phyloP scores from a whole-genome alignment of 495 filamentous ascomycete genomes.

The Amniculicola lignicola region DNA sequence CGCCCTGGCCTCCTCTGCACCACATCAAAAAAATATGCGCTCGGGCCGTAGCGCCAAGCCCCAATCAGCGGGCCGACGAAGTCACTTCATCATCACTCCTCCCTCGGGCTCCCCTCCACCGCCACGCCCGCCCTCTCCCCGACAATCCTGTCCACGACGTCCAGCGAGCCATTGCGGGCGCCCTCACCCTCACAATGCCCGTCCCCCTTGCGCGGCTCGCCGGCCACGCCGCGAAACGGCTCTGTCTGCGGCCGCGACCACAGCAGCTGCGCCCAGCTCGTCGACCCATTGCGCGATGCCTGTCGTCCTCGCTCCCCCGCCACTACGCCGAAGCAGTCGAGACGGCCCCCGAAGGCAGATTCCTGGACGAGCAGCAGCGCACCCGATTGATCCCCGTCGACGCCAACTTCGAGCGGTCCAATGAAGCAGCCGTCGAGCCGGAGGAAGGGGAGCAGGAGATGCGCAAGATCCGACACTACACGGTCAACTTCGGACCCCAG shows the following conservation, averaged over 20 bases:
- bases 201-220: constrained; percentile 62
- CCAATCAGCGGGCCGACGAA: constrained; percentile 12
- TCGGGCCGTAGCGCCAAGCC: too few species aligned
- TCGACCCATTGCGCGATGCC: constrained; percentile 50
- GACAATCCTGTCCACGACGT: constrained; percentile 18
- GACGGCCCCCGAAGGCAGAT: too few species aligned
- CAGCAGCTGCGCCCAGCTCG: constrained; percentile 23
- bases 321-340: constrained; percentile 60
- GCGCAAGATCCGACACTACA: constrained; percentile 97
- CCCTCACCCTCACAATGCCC: constrained; percentile 54
- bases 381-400: constrained; percentile 61
- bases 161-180: constrained; percentile 17
- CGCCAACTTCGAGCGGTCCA: constrained; percentile 51
- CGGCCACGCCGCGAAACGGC: constrained; percentile 61
- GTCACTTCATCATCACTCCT: constrained; percentile 22
- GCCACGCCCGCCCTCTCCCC: constrained; percentile 20
- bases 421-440: constrained; percentile 42
- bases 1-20: too few species aligned
- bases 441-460: constrained; percentile 54
- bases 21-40: too few species aligned
- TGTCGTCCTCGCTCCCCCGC: constrained; percentile 66
- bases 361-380: neutral
- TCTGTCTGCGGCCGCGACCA: constrained; percentile 49
- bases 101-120: constrained; percentile 17
- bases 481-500: constrained; percentile 99